Evolutionary conservation across 257 asterid genomes (phyloP).

Genomic region (Nicotiana knightiana): DNA sequence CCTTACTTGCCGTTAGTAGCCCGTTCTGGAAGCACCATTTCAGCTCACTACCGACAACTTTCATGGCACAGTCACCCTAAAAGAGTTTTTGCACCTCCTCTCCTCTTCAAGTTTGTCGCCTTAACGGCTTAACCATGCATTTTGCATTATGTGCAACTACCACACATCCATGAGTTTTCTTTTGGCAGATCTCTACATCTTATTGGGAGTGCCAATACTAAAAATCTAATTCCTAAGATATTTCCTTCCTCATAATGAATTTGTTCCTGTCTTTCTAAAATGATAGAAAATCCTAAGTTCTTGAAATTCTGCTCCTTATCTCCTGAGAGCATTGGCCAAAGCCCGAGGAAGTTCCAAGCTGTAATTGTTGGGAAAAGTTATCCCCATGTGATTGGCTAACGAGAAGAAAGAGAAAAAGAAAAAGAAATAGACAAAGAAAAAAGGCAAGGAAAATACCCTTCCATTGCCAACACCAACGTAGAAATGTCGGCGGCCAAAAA

Average conservation of each 20-base stretch:
- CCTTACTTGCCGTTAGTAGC: not conserved
- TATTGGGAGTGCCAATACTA: not conserved
- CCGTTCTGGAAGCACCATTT: not conserved
- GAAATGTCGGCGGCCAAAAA: no score
- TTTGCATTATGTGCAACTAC: not conserved
- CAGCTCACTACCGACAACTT: not conserved
- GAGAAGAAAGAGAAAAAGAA: no score
- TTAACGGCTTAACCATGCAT: not conserved
- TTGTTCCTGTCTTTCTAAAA: not conserved
- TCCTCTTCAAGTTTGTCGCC: not conserved
- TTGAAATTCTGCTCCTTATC: not conserved
- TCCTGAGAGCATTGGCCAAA: not conserved
- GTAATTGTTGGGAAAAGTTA: no score
- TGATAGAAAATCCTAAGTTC: not conserved
- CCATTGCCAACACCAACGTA: no score
- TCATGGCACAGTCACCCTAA: not conserved
- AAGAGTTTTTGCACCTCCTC: not conserved
- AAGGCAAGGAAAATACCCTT: no score
- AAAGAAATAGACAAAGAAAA: no score
- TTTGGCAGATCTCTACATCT: not conserved
- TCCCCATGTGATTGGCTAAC: no score
- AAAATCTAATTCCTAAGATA: not conserved
- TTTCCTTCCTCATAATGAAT: not conserved
- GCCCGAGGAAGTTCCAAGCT: not conserved
- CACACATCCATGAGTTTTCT: not conserved